Percentiles rank a stretch among this genome's conserved stretches.
phyloP scores from a whole-genome alignment of 2,329 filamentous ascomycete genomes.

The Sporothrix pallida region DNA sequence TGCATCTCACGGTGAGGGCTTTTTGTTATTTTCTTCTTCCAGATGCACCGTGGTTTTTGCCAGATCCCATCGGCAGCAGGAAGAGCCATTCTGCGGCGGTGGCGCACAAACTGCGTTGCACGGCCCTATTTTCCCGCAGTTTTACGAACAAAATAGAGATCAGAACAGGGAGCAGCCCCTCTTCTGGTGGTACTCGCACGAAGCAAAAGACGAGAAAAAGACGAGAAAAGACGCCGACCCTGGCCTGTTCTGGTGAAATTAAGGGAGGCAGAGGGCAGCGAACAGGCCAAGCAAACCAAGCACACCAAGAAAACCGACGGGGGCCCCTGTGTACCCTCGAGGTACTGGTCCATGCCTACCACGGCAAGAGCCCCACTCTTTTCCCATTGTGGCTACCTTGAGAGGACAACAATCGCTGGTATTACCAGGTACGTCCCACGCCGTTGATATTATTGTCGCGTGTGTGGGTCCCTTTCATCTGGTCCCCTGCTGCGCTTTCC shows the following conservation, averaged over 20 bases:
- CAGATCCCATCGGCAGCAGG: background rate
- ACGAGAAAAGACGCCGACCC: constrained; percentile 10
- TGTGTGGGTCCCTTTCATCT: constrained; percentile 33
- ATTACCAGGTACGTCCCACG: background rate
- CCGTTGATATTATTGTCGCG: constrained; percentile 32
- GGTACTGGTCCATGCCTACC: constrained; percentile 21
- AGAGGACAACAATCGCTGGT: constrained; percentile 8
- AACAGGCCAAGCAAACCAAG: constrained; percentile 19
- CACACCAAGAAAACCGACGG: background rate
- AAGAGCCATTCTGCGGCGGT: background rate
- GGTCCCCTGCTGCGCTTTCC: constrained; percentile 30
- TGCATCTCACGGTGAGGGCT: background rate
- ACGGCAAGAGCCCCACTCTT: constrained; percentile 5
- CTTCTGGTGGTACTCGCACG: constrained; percentile 6
- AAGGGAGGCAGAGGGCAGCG: constrained; percentile 6
- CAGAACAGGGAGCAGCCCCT: background rate
- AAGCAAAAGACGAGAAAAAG: background rate
- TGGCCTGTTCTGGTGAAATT: constrained; percentile 20
- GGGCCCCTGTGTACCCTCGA: constrained; percentile 8
- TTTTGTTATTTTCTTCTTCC: background rate
- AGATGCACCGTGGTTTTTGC: background rate
- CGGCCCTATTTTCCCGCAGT: constrained; percentile 5
- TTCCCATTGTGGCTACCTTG: background rate
- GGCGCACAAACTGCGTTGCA: constrained; percentile 5
- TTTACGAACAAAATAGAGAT: background rate